Base-by-base conservation (phyloP, 2,329 filamentous ascomycete genomes). In the Leptographium procerum region DNA sequence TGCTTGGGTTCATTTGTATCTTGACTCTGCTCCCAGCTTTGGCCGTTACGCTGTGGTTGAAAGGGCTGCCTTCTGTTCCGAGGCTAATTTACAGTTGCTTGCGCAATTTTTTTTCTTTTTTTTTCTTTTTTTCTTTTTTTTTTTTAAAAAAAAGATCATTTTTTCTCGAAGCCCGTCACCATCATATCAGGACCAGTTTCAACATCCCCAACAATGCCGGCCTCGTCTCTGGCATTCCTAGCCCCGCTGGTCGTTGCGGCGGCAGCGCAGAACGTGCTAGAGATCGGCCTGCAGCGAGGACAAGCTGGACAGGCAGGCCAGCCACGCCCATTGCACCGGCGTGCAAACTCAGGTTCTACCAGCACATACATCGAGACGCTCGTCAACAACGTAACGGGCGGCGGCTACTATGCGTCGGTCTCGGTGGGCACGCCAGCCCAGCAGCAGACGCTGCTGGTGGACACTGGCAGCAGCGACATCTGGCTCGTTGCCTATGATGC, bases 391-490 rank as follows among this genome's bases (percentile, higher is more conserved):
- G 65, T 81, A 61, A 76, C 74, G 0, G 77, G 75, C 52, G 80
- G 78, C 36, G 76, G 78, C 16, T 84, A 84, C 70, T 82, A 77
- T 65, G 76, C 78, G 47, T 74, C 81, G 55, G 75, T 86, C 48
- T 70, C 71, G n/a, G 69, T 86, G 48, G 83, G 83, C 55, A 83
- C 81, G 0, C 83, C 83, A 0, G 71, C 73, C 0, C 83, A 86
- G 68, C 67, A 69, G 3, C 68, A 84, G 55, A 73, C 69, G 57
- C 72, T 86, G 64, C 73, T 81, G 57, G 74, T 85, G 61, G 83
- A 86, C 68, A 86, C 83, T 2, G 83, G 83, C 31, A 84, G 80
- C 67, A 83, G 79, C 62, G 83, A 86, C 66, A 77, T 82, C 4
- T 86, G 83, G 82, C 71, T 85, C 48, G 70, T 79, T 61, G 64